These are phyloP conservation scores for Rosa hybrid DNA, from an alignment of 331 rosid species.

Conservation along the genomic window DNA sequence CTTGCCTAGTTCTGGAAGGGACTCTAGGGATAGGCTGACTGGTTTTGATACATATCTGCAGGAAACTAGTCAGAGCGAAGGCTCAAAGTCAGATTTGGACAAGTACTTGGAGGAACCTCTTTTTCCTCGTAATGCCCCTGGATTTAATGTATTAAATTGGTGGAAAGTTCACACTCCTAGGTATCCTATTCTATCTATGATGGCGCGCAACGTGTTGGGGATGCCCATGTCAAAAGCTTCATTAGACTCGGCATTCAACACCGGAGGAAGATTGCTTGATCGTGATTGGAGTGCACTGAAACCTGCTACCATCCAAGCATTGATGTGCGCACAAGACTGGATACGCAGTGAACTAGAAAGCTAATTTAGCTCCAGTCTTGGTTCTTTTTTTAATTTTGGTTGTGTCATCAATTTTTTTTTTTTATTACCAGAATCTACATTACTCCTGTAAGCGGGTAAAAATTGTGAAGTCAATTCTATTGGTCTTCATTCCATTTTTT, in stretches of 20 bases:
- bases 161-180: constrained; percentile 98
- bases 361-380: constrained; percentile 17
- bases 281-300: constrained; percentile 80
- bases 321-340: constrained; percentile 98
- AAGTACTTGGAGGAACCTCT: constrained; percentile 96
- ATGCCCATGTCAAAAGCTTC: constrained; percentile 78
- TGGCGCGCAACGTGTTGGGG: constrained; percentile 92
- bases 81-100: constrained; percentile 80
- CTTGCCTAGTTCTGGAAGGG: constrained; percentile 56
- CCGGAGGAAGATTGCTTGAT: constrained; percentile 58
- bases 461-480: constrained; percentile 3
- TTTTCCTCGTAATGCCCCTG: constrained; percentile 75
- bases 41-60: constrained; percentile 92
- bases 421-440: neutral
- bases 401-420: neutral
- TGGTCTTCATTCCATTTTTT: neutral
- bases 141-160: constrained; percentile 84
- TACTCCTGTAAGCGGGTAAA: neutral
- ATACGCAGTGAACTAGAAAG: constrained; percentile 89
- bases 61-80: constrained; percentile 78
- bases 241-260: constrained; percentile 56
- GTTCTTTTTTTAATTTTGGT: neutral
- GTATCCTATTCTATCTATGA: constrained; percentile 92
- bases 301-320: constrained; percentile 76
- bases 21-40: constrained; percentile 78